phyloP scores from a whole-genome alignment of 1,284 basidiomycete species.

The Ceratobasidium sp. region DNA sequence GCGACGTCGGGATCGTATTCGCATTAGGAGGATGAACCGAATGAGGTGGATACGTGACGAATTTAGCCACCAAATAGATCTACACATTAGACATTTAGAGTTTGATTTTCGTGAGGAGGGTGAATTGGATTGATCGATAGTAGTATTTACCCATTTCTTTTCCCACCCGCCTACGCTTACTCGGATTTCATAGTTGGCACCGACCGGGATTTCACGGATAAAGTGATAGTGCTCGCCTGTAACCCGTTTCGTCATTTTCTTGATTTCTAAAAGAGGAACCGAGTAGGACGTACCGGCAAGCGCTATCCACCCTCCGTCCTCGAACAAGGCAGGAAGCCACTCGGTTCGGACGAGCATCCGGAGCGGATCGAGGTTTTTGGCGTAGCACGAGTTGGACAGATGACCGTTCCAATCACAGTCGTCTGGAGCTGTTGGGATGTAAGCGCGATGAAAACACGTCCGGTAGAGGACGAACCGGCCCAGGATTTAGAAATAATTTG shows the following conservation, averaged over 20 bases:
- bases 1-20: constrained; percentile 43
- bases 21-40: not conserved
- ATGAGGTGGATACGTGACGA: not conserved
- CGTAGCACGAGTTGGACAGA: constrained; percentile 78
- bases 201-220: constrained; percentile 75
- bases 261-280: not conserved
- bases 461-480: constrained; percentile 38
- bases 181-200: constrained; percentile 73
- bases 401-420: constrained; percentile 76
- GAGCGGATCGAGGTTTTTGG: constrained; percentile 64
- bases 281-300: constrained; percentile 63
- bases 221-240: constrained; percentile 30
- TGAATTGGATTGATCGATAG: too few species aligned
- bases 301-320: constrained; percentile 70
- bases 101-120: constrained; percentile 19
- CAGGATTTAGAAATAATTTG: constrained; percentile 17
- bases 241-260: not conserved
- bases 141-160: constrained; percentile 89
- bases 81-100: constrained; percentile 52
- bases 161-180: constrained; percentile 77
- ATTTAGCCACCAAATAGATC: constrained; percentile 45
- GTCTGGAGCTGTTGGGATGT: constrained; percentile 56
- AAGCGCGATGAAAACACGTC: too few species aligned
- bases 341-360: constrained; percentile 59
- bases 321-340: constrained; percentile 68